Evolutionary conservation across 2,329 filamentous ascomycete genomes (phyloP).

Genomic region (Aureobasidium vineae): DNA sequence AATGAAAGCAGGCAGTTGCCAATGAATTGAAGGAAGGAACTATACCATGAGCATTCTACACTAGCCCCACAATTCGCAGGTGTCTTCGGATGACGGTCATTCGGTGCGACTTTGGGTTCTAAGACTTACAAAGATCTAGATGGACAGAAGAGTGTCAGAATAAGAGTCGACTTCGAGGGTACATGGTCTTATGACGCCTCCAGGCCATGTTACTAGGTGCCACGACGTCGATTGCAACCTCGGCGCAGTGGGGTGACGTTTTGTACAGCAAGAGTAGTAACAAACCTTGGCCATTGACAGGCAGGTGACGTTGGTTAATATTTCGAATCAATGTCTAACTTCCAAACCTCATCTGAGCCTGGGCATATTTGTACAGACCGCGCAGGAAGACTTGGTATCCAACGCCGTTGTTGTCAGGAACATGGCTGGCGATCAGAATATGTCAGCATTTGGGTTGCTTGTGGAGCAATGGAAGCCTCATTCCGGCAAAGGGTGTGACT

Average conservation of each 20-base stretch:
- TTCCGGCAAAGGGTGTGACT: conserved; percentile 38
- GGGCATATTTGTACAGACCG: conserved; percentile 78
- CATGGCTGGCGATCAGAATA: conserved; percentile 37
- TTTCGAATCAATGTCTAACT: conserved; percentile 42
- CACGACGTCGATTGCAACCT: conserved; percentile 6
- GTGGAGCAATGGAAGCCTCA: conserved; percentile 18
- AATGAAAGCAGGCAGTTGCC: conserved; percentile 15
- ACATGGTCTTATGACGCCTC: conserved; percentile 11
- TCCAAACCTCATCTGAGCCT: conserved; percentile 85
- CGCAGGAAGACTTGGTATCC: conserved; percentile 92
- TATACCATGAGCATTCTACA: background rate
- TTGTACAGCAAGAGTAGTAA: conserved; percentile 9
- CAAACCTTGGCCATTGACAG: conserved; percentile 8
- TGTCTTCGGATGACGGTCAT: conserved; percentile 9
- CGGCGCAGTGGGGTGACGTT: conserved; percentile 14
- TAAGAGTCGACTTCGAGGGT: background rate
- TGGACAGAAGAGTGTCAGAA: conserved; percentile 11
- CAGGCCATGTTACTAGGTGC: background rate
- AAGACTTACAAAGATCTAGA: background rate
- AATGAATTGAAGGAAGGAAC: background rate
- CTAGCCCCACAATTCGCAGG: background rate
- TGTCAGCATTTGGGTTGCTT: conserved; percentile 12
- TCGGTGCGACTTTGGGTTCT: conserved; percentile 2
- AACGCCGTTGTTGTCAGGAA: conserved; percentile 74
- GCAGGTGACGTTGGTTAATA: conserved; percentile 7